phyloP scores from a whole-genome alignment of 306 rosid species.

The Cucurbita moschata region DNA sequence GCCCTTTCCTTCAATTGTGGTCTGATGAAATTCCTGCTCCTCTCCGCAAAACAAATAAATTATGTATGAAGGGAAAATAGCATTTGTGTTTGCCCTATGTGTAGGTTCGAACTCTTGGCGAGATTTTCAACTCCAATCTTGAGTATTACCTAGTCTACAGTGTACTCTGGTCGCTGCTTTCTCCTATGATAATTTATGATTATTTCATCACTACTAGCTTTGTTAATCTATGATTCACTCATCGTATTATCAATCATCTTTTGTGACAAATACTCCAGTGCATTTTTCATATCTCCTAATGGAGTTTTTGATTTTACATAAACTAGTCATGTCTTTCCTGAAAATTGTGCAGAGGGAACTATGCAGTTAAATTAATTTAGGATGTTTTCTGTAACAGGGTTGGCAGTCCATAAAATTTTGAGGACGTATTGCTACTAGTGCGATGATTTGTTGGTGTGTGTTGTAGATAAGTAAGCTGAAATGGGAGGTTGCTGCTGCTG shows the following conservation, averaged over 20 bases:
- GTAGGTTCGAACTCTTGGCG: not conserved
- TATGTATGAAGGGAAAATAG: not conserved
- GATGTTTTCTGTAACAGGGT: conserved; percentile 1
- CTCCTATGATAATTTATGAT: not conserved
- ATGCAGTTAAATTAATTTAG: not conserved
- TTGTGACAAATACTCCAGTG: not conserved
- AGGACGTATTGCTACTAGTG: conserved; percentile 24
- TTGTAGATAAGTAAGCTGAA: conserved; percentile 23
- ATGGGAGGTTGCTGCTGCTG: conserved; percentile 99
- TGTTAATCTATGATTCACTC: not conserved
- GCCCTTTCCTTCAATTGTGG: not conserved
- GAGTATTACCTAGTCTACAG: not conserved
- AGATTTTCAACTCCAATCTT: not conserved
- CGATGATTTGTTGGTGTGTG: conserved; percentile 13
- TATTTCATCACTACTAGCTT: not conserved
- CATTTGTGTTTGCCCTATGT: not conserved
- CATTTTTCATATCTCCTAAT: not conserved
- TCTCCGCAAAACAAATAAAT: not conserved
- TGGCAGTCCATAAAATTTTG: conserved; percentile 3
- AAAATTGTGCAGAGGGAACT: not conserved
- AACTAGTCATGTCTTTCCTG: not conserved
- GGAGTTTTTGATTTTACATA: not conserved
- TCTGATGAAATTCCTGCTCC: not conserved
- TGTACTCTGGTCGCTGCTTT: not conserved
- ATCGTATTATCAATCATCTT: not conserved